These are phyloP conservation scores for Tetradesmus lagerheimii DNA, from an alignment of 139 green algal species.

Conservation along the genomic window DNA sequence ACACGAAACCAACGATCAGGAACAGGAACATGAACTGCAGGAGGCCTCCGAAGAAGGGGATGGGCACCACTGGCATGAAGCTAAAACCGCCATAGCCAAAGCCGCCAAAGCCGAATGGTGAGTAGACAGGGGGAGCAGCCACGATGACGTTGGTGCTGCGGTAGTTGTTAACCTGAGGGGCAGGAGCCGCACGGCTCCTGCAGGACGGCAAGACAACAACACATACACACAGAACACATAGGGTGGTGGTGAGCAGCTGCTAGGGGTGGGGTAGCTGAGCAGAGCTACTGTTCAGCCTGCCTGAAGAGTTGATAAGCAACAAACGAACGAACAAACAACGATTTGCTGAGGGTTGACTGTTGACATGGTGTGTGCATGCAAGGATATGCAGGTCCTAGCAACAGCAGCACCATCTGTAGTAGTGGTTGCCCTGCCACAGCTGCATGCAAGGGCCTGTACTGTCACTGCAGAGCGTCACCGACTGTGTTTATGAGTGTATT, in stretches of 20 bases:
- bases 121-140: conserved; percentile 42
- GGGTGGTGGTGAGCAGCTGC: neutral
- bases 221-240: neutral
- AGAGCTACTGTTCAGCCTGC: no score
- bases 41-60: conserved; percentile 45
- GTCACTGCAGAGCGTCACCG: neutral
- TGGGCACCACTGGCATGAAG: conserved; percentile 30
- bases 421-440: neutral
- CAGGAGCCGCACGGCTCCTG: neutral
- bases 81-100: conserved; percentile 26
- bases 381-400: neutral
- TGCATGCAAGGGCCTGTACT: neutral
- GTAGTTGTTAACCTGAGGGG: conserved; percentile 24
- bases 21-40: conserved; percentile 48
- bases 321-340: no score
- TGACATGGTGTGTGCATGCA: neutral
- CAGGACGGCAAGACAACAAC: neutral
- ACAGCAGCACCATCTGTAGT: neutral
- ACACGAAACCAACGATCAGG: conserved; percentile 35
- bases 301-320: no score
- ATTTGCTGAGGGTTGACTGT: no score
- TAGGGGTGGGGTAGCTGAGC: no score
- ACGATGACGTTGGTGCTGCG: conserved; percentile 38
- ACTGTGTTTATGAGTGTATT: neutral
- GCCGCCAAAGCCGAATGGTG: conserved; percentile 10